These are phyloP conservation scores for Aspergillus pseudoterreus DNA, from an alignment of 2,329 filamentous ascomycete genomes.

Conservation along the genomic window DNA sequence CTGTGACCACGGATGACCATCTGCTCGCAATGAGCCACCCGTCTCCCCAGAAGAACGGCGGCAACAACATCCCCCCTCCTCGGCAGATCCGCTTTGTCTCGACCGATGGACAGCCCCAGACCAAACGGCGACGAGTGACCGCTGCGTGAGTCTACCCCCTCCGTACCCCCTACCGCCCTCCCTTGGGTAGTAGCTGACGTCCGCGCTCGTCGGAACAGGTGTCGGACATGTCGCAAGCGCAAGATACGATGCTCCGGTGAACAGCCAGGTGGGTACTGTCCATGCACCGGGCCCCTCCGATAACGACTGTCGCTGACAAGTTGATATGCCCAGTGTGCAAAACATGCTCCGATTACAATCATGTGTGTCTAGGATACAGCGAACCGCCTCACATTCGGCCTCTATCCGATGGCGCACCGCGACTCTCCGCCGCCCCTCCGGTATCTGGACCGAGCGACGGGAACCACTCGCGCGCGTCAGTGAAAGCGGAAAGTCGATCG, in stretches of 20 bases:
- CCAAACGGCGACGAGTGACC: constrained; percentile 74
- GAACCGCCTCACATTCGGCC: constrained; percentile 42
- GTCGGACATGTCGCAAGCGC: constrained; percentile 69
- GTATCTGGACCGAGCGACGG: constrained; percentile 16
- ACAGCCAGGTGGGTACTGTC: constrained; percentile 50
- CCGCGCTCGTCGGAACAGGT: constrained; percentile 42
- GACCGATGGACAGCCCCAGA: constrained; percentile 74
- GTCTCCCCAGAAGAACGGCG: constrained; percentile 35
- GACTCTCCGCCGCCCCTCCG: constrained; percentile 17
- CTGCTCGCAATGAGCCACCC: constrained; percentile 39
- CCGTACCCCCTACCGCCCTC: constrained; percentile 1
- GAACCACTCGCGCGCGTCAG: constrained; percentile 10
- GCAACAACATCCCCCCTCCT: constrained; percentile 27
- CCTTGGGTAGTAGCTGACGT: constrained; percentile 7
- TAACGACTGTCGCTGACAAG: constrained; percentile 5
- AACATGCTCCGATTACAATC: constrained; percentile 68
- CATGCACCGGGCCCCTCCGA: neutral
- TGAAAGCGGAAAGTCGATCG: constrained; percentile 24
- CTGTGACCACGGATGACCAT: constrained; percentile 30
- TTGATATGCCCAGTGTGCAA: constrained; percentile 50
- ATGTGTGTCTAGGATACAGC: constrained; percentile 65
- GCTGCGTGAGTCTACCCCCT: constrained; percentile 58
- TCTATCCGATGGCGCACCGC: constrained; percentile 26
- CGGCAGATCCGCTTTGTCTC: constrained; percentile 71
- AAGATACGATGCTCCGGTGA: constrained; percentile 74